Percentiles rank a stretch among this genome's conserved stretches.
phyloP scores from a whole-genome alignment of 164 flowering plant species.

The Annona cherimola region DNA sequence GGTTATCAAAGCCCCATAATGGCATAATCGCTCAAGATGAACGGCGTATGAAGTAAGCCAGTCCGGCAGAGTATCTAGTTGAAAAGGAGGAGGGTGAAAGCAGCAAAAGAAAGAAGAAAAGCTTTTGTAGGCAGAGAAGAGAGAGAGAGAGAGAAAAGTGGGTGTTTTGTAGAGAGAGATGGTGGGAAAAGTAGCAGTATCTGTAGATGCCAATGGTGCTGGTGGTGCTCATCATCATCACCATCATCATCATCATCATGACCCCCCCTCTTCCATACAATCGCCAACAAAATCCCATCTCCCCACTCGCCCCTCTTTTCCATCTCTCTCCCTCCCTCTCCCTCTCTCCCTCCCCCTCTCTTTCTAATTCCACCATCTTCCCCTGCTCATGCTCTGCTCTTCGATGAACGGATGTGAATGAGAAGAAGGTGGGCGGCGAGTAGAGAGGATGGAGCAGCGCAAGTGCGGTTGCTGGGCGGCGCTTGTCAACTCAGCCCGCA shows the following conservation, averaged over 20 bases:
- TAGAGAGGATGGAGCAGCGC: conserved; percentile 25
- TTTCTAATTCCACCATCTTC: neutral
- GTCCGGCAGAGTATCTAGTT: too few relatives aligned
- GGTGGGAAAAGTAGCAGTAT: conserved; percentile 68
- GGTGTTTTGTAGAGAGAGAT: conserved; percentile 14
- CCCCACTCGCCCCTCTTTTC: conserved; percentile 16
- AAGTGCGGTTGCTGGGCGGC: conserved; percentile 80
- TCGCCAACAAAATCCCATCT: conserved; percentile 26
- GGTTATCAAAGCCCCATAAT: too few relatives aligned
- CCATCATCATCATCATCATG: conserved; percentile 6
- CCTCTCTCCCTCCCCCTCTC: neutral
- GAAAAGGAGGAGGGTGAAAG: neutral
- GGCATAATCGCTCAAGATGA: too few relatives aligned
- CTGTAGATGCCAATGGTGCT: conserved; percentile 47
- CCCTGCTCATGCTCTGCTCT: neutral
- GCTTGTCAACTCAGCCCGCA: conserved; percentile 36
- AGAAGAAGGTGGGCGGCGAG: conserved; percentile 7
- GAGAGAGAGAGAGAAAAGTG: conserved; percentile 18
- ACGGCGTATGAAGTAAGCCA: too few relatives aligned
- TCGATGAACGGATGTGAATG: conserved; percentile 15
- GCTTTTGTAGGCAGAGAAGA: neutral
- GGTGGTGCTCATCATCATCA: conserved; percentile 38
- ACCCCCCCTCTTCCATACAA: conserved; percentile 23
- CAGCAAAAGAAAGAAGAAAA: conserved; percentile 7
- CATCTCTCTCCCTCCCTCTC: conserved; percentile 13